phyloP scores from a whole-genome alignment of 2,329 filamentous ascomycete genomes.

The Fusarium penzigii region DNA sequence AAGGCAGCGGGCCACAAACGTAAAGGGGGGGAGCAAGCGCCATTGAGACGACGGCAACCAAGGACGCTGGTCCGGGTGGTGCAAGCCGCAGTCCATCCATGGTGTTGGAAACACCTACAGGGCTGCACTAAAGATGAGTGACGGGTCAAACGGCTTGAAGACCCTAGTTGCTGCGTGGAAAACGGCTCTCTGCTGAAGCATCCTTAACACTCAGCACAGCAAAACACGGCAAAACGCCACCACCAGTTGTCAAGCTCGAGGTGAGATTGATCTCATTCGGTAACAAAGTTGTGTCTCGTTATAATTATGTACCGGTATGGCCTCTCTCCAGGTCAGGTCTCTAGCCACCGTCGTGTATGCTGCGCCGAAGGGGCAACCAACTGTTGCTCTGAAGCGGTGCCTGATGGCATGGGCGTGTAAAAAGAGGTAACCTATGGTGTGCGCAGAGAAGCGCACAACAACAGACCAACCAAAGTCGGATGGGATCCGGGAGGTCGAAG shows the following conservation, averaged over 20 bases:
- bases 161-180: slow-evolving; percentile 19
- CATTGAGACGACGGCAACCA: slow-evolving; percentile 22
- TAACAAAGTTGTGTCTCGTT: slow-evolving; percentile 9
- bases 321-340: neutral
- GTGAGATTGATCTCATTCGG: slow-evolving; percentile 16
- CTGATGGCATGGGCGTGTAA: neutral
- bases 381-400: neutral
- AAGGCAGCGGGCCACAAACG: slow-evolving; percentile 17
- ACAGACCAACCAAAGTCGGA: neutral
- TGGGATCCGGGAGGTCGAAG: neutral
- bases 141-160: slow-evolving; percentile 11
- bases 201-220: slow-evolving; percentile 2
- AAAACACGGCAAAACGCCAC: slow-evolving; percentile 17
- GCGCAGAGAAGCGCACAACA: neutral
- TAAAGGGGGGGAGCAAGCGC: slow-evolving; percentile 21
- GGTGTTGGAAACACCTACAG: slow-evolving; percentile 14
- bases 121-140: slow-evolving; percentile 22
- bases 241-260: slow-evolving; percentile 10
- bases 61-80: slow-evolving; percentile 15
- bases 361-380: neutral
- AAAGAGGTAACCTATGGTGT: neutral
- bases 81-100: slow-evolving; percentile 13
- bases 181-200: slow-evolving; percentile 14
- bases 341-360: neutral
- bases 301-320: neutral